Base-by-base conservation (phyloP, 2,329 filamentous ascomycete genomes). In the Stagonosporopsis cucurbitacearum region DNA sequence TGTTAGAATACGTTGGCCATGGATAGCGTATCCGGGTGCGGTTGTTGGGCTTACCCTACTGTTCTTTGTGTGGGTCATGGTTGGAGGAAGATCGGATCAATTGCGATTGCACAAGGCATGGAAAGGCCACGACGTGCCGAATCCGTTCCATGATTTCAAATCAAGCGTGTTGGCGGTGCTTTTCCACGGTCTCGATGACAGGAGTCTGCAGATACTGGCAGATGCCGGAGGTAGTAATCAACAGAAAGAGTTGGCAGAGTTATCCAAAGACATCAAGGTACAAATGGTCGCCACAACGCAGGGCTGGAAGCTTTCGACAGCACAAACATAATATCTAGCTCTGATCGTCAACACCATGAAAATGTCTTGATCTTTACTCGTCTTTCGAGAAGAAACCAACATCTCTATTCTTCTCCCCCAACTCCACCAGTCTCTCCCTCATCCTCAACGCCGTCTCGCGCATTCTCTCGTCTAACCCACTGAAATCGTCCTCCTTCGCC, bases 381-480 rank as follows among this genome's bases (percentile, higher is more conserved):
- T 75, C 72, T 55, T 71, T 69, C 1, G 68, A 66, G 51, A 70
- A 76, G 41, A 69, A 92, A 17, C 87, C 88, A 30, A 90, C 84
- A 62, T 87, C 80, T 20, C 82, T 83, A 66, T 80, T 84, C 64
- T 81, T 82, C 53, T 74, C 77, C 13, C 88, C 89, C 80, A 91
- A 76, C 59, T 80, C 80, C 35, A 90, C 79, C 56, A 91, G 75
- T 46, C 84, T 80, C 56, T 79, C 77, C 58, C 87, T 82, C 88
- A 91, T 91, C 22, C 66, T 82, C 72, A 85, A 82, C 1, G 88
- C 88, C 62, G 81, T 77, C 65, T 65, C 66, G 59, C 78, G 80
- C 61, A 91, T 90, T 17, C 72, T 83, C 71, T 87, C 83, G 30
- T 74, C 75, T 54, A 91, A 84, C 60, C 85, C 82, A 64, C 74